A percentile compares a stretch with the other conserved stretches of the same genome.
Evolutionary conservation across 1,284 basidiomycete species (phyloP).

Genomic region (Leccinum proliferum): DNA sequence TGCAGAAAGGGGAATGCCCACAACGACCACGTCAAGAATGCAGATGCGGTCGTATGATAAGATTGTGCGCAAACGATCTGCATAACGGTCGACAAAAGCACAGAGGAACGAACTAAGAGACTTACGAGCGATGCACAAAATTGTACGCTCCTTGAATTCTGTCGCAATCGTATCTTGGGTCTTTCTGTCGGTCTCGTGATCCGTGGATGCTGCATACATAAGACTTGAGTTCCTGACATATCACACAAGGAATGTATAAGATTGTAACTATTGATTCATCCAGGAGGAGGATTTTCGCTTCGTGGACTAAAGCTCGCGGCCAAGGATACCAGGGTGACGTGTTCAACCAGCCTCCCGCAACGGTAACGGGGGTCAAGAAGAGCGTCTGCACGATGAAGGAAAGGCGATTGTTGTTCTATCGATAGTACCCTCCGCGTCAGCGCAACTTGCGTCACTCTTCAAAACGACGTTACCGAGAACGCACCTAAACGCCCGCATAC

Average conservation of each 20-base stretch:
- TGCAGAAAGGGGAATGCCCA: constrained; percentile 21
- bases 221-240: constrained; percentile 2
- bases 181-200: constrained; percentile 79
- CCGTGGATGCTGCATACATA: constrained; percentile 57
- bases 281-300: constrained; percentile 71
- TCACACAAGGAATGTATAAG: neutral
- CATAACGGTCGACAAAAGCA: constrained; percentile 6
- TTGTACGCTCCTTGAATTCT: constrained; percentile 77
- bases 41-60: constrained; percentile 73
- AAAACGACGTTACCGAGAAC: too few species aligned
- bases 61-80: constrained; percentile 69
- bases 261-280: constrained; percentile 39
- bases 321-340: constrained; percentile 54
- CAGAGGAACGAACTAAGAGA: constrained; percentile 10
- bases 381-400: too few species aligned
- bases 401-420: too few species aligned
- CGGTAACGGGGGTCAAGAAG: too few species aligned
- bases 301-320: constrained; percentile 76
- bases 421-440: too few species aligned
- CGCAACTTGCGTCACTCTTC: too few species aligned
- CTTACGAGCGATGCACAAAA: constrained; percentile 75
- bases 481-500: too few species aligned
- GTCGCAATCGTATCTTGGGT: constrained; percentile 84
- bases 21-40: constrained; percentile 65
- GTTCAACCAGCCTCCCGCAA: too few species aligned